Base-by-base conservation (phyloP, 257 asterid species). In the Scutellaria galericulata region DNA sequence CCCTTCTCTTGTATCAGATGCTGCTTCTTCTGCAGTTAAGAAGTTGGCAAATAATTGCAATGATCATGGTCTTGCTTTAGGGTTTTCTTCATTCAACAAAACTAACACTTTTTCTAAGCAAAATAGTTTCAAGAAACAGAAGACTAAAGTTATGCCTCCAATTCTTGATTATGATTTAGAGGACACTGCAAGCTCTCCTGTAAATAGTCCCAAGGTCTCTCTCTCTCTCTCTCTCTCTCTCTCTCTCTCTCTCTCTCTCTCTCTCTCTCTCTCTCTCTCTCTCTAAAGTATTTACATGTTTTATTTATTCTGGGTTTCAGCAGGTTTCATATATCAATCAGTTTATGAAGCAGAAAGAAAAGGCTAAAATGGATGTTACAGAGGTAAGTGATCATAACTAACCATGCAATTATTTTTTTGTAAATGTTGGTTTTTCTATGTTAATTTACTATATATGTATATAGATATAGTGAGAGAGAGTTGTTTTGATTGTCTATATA, bases 151-250 rank as follows among this genome's bases (percentile, higher is more conserved):
- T 0, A n/a, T 51, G 41, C 64, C 74, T 37, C 83, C 71, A 0
- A 55, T 59, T 7, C 15, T 64, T 41, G 85, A 80, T 78, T 72
- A 22, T 81, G 96, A 88, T 73, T 80, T 90, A 68, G 88, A 86
- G 75, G 96, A 90, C 73, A 90, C 96, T 39, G 96, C 96, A 11
- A 88, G 91, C 63, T 90, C 96, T 61, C 96, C 96, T 51, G 89
- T 81, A 39, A 85, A 81, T 68, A 88, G 95, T 47, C 96, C 96
- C 68, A 90, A 85, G 95, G 96, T 87, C 39, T 15, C 53, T 41
- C n/a, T 22, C 14, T 69, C 22, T 46, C 60, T 35, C 7, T 15
- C 3, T 45, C 31, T 57, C 18, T 24, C 27, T 24, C 27, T 24
- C 27, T 24, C 35, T 52, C 13, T 39, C 50, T 39, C 2, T 18